Percentiles rank a stretch among this genome's conserved stretches.
Conservation (phyloP, 78 protist species). For the Dictyostelium intermedium region DNA sequence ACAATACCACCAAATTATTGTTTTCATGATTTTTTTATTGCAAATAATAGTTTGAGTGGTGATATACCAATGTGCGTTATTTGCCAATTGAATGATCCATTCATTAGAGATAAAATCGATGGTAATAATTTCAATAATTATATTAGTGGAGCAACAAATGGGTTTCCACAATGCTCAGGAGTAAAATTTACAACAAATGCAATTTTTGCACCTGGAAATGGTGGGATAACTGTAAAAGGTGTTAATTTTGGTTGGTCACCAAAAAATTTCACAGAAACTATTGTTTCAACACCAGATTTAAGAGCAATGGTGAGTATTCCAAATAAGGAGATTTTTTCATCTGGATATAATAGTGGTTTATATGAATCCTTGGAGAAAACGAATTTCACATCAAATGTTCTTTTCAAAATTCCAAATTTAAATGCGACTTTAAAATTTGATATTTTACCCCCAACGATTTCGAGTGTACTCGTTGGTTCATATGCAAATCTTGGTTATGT, state of each 20-base stretch:
- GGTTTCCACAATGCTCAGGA: background rate
- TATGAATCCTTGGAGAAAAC: background rate
- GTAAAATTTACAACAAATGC: background rate
- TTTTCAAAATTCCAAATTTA: background rate
- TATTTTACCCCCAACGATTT: background rate
- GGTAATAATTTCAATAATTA: constrained; percentile 19
- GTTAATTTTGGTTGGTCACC: background rate
- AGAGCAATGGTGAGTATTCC: background rate
- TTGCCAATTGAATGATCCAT: background rate
- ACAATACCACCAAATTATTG: constrained; percentile 1
- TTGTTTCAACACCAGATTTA: background rate
- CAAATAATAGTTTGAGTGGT: background rate
- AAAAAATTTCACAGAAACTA: background rate
- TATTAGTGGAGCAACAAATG: background rate
- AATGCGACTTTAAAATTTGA: background rate
- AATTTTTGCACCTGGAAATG: background rate
- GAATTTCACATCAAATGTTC: background rate
- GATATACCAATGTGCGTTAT: background rate
- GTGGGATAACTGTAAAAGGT: background rate
- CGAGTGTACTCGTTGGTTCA: background rate
- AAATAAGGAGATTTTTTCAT: background rate
- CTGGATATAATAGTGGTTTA: background rate
- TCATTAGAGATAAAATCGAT: background rate
- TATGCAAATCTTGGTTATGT: background rate
- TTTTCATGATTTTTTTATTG: background rate